Conservation (phyloP, 1,284 basidiomycete genomes). For the Papiliotrema fonsecae region DNA sequence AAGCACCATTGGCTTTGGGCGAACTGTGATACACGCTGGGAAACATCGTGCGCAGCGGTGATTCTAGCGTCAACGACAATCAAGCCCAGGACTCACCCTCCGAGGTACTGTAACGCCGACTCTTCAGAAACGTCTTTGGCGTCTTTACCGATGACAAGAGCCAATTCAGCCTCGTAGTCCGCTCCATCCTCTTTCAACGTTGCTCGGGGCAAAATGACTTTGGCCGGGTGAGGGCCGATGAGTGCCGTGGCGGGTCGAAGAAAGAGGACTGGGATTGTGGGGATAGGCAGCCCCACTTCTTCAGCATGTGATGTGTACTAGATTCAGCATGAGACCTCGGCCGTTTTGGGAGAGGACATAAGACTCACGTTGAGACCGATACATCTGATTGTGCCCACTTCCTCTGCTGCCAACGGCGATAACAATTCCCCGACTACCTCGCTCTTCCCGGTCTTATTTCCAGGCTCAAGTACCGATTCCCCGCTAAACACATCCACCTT, state of each 20-base stretch:
- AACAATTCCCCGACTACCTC: slow-evolving; percentile 34
- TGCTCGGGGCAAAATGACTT: slow-evolving; percentile 32
- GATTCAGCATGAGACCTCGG: not conserved
- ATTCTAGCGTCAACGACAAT: slow-evolving; percentile 22
- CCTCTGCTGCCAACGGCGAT: slow-evolving; percentile 33
- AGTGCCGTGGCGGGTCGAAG: slow-evolving; percentile 38
- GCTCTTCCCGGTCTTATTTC: slow-evolving; percentile 34
- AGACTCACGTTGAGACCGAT: slow-evolving; percentile 43
- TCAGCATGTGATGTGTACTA: slow-evolving; percentile 48
- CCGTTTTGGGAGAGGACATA: not conserved
- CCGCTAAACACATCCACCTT: slow-evolving; percentile 41
- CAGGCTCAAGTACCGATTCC: slow-evolving; percentile 33
- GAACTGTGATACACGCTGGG: slow-evolving; percentile 22
- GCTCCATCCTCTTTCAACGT: slow-evolving; percentile 64
- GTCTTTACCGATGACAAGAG: slow-evolving; percentile 74
- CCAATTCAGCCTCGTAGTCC: slow-evolving; percentile 86
- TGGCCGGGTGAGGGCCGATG: slow-evolving; percentile 34
- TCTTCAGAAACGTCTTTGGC: slow-evolving; percentile 71
- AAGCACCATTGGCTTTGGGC: slow-evolving; percentile 26
- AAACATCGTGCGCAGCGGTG: slow-evolving; percentile 49
- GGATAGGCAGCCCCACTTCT: slow-evolving; percentile 35
- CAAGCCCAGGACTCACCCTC: slow-evolving; percentile 53
- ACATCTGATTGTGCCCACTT: slow-evolving; percentile 44
- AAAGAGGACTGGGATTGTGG: slow-evolving; percentile 39
- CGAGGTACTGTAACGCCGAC: slow-evolving; percentile 74